Evolutionary conservation across 1,139 yeast species (phyloP), one percentile per base, ranked within the genome.

Genomic region (Sugiyamaella pinicola): DNA sequence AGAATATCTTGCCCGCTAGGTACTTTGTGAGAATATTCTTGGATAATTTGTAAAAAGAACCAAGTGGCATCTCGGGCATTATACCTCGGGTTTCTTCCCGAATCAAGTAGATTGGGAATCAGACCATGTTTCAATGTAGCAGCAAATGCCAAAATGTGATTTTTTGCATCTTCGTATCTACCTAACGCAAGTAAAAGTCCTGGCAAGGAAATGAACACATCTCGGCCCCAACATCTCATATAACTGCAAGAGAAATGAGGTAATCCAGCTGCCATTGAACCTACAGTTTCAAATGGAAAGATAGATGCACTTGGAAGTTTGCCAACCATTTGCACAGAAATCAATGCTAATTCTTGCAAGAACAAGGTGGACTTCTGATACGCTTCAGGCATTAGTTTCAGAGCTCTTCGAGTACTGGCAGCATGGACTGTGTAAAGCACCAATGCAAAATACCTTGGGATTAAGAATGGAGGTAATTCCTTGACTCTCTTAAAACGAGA

Each of bases 141-240:
- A 0, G 95, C 98, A 76, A 90, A 93, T 4, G 86, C 88, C 51
- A 91, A 72, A 57, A 93, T 88, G 66, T 93, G 98, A 46, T 73
- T 70, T 62, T 78, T 84, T 1, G 98, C 98, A 54, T 85, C 93
- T 2, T 85, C 87, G 64, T 68, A 81, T 54, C 98, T 77, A 13
- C 86, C 95, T 0, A 96, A 80, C 1, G 86, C 84, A 38, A 91
- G 72, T 56, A 90, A 72, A 47, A 91, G 75, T 0, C 99, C 99
- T 59, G 96, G 76, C 53, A 87, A 77, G 0, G 96, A 80, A 53
- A 93, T 85, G 66, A 93, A 93, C 1, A 90, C 96, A 71, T 93
- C 99, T 66, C 99, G 80, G 28, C 99, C 99, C 99, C 99, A 93
- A 68, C 97, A 89, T 70, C 99, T 79, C 96, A 91, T 90, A 69